A percentile compares a stretch with the other conserved stretches of the same genome.
phyloP scores from a whole-genome alignment of 352 stramenopile species.

The Pythium pectinolyticum region DNA sequence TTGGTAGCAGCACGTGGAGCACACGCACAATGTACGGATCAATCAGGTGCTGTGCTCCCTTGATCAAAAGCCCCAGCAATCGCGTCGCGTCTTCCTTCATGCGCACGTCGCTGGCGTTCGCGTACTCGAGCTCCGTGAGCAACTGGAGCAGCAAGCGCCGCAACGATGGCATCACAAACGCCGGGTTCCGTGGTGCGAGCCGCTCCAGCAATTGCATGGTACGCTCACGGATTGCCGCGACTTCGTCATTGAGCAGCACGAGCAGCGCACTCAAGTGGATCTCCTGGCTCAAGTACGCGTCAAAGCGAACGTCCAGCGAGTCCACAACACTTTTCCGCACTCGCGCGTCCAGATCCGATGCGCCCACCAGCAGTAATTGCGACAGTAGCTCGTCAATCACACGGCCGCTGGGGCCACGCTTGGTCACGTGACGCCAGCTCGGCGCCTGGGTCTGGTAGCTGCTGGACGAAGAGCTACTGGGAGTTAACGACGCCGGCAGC shows the following conservation, averaged over 20 bases:
- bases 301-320: conserved; percentile 92
- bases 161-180: conserved; percentile 94
- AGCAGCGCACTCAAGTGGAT: conserved; percentile 93
- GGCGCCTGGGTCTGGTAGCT: conserved; percentile 15
- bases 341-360: conserved; percentile 90
- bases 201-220: conserved; percentile 94
- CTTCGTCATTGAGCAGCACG: conserved; percentile 94
- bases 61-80: conserved; percentile 83
- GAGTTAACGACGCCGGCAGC: conserved; percentile 39
- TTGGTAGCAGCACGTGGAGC: conserved; percentile 73
- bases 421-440: conserved; percentile 67
- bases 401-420: conserved; percentile 77
- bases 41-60: conserved; percentile 84
- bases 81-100: conserved; percentile 90
- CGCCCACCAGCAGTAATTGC: conserved; percentile 89
- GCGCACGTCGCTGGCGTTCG: conserved; percentile 61
- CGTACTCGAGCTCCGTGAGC: conserved; percentile 94
- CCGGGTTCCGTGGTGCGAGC: conserved; percentile 93
- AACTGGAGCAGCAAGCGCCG: conserved; percentile 93
- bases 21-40: conserved; percentile 80
- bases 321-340: conserved; percentile 94
- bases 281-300: conserved; percentile 92
- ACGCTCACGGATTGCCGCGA: conserved; percentile 83
- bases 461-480: conserved; percentile 17
- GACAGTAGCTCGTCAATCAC: conserved; percentile 94